Evolutionary conservation across 805 yeast genomes (phyloP), one percentile per base, ranked within the genome.

Genomic region (Lachancea meyersii): DNA sequence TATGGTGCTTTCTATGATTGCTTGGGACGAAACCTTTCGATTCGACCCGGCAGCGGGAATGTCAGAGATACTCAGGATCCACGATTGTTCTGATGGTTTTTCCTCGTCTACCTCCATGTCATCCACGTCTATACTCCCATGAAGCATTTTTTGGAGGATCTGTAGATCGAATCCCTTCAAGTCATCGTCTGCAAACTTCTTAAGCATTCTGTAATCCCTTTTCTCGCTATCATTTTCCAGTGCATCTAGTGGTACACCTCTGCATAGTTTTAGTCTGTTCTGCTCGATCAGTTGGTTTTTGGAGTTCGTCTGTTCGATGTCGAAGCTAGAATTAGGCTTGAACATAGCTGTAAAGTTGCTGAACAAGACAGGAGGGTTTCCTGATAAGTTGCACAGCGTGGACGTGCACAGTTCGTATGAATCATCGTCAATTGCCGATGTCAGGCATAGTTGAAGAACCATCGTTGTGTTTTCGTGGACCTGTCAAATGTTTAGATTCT

Each of bases 11-110:
- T 82, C 87, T 47, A 81, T 70, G 10, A 86, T 72, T 14, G 85
- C 75, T 58, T 87, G 94, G 46, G 75, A 77, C 19, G 72, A 73
- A 42, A 74, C 80, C 59, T 75, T 73, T 54, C 75, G 72, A 31
- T 48, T 54, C 63, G 71, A 75, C 3, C 91, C 91, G 8, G 86
- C 89, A 5, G 80, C 76, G 1, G 93, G 93, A 10, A 85, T 80
- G 61, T 85, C 94, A 4, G 77, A 68, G 20, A 79, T 68, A 50
- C 77, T 83, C 6, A 84, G 53, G 1, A 80, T 72, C 91, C 89
- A 84, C 20, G 33, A 14, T 10, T 39, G 16, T 11, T 30, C 35
- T 8, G 35, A n/a, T 19, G 30, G 5, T 8, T 34, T 24, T 9
- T 17, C 40, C 19, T 31, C 28, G 17, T 45, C 47, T 13, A 44